Conservation (phyloP, 2,329 filamentous ascomycete genomes). For the Metarhizium guizhouense region DNA sequence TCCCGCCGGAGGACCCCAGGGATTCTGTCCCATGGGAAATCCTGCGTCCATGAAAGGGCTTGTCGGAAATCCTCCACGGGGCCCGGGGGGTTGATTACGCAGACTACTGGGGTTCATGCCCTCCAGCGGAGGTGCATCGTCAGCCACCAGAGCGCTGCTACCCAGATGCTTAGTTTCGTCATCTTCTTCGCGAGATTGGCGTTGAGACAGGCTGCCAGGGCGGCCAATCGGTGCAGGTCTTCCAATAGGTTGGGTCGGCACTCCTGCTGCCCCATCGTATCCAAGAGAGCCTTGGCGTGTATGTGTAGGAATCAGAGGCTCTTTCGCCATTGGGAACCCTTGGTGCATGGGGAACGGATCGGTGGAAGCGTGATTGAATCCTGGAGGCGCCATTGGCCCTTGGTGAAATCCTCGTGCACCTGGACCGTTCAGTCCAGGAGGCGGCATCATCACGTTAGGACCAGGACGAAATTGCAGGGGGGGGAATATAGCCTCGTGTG, state of each 20-base stretch:
- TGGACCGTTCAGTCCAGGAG: slow-evolving; percentile 41
- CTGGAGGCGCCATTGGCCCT: slow-evolving; percentile 26
- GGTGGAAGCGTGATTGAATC: slow-evolving; percentile 21
- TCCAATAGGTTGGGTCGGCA: slow-evolving; percentile 63
- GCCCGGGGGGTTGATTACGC: slow-evolving; percentile 43
- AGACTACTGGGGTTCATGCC: slow-evolving; percentile 23
- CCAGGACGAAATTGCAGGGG: slow-evolving; percentile 37
- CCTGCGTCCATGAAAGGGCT: slow-evolving; percentile 33
- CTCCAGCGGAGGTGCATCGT: slow-evolving; percentile 47
- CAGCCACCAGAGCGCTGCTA: slow-evolving; percentile 79
- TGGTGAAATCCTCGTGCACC: slow-evolving; percentile 34
- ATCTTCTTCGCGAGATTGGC: slow-evolving; percentile 41
- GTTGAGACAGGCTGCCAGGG: slow-evolving; percentile 62
- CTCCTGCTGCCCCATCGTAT: slow-evolving; percentile 46
- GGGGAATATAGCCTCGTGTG: slow-evolving; percentile 41
- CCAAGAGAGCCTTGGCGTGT: slow-evolving; percentile 68
- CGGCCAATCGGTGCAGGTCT: slow-evolving; percentile 82
- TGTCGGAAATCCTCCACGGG: slow-evolving; percentile 30
- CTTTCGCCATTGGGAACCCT: slow-evolving; percentile 23
- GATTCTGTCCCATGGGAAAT: slow-evolving; percentile 28
- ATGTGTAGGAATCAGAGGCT: slow-evolving; percentile 42
- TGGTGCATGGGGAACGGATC: slow-evolving; percentile 23
- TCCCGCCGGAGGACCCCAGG: slow-evolving; percentile 30
- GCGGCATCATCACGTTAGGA: slow-evolving; percentile 38
- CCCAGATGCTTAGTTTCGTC: slow-evolving; percentile 77